These are phyloP conservation scores for Fusarium chaquense DNA, from an alignment of 2,329 filamentous ascomycete genomes.

Conservation along the genomic window DNA sequence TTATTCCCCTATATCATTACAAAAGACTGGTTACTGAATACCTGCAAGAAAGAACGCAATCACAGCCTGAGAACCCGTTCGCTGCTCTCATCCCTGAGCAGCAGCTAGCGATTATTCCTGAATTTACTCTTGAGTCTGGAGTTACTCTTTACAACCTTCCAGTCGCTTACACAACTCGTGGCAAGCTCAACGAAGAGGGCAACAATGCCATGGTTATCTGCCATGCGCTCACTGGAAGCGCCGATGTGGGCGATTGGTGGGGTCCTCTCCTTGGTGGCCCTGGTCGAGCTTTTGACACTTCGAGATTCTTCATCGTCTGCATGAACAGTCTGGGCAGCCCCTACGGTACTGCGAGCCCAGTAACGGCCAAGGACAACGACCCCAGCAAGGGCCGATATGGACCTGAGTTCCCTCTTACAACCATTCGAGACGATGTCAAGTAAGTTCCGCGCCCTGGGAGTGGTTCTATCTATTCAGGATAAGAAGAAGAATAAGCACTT, in stretches of 20 bases:
- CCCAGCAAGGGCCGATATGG: slow-evolving; percentile 82
- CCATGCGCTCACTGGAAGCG: slow-evolving; percentile 86
- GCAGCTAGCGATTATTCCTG: slow-evolving; percentile 85
- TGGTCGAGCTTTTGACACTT: slow-evolving; percentile 83
- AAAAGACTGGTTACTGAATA: slow-evolving; percentile 69
- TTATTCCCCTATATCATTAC: background rate
- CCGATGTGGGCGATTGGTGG: slow-evolving; percentile 91
- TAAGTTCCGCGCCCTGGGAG: slow-evolving; percentile 56
- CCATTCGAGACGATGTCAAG: slow-evolving; percentile 95
- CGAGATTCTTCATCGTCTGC: slow-evolving; percentile 86
- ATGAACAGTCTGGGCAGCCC: slow-evolving; percentile 88
- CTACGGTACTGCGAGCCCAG: slow-evolving; percentile 88
- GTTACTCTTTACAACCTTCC: slow-evolving; percentile 82
- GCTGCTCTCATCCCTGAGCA: slow-evolving; percentile 88
- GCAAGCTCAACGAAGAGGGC: slow-evolving; percentile 67
- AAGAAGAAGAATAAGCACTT: background rate
- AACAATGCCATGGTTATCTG: slow-evolving; percentile 82
- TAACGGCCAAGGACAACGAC: slow-evolving; percentile 88
- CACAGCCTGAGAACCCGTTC: slow-evolving; percentile 93
- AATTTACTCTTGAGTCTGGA: slow-evolving; percentile 93
- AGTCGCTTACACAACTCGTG: slow-evolving; percentile 75
- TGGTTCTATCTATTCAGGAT: too few species aligned
- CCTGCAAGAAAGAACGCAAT: slow-evolving; percentile 71
- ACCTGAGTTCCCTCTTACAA: slow-evolving; percentile 95
- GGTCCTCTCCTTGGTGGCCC: slow-evolving; percentile 82